Base-by-base conservation (phyloP, 2,329 filamentous ascomycete genomes). In the Plectosphaerella cucumerina region DNA sequence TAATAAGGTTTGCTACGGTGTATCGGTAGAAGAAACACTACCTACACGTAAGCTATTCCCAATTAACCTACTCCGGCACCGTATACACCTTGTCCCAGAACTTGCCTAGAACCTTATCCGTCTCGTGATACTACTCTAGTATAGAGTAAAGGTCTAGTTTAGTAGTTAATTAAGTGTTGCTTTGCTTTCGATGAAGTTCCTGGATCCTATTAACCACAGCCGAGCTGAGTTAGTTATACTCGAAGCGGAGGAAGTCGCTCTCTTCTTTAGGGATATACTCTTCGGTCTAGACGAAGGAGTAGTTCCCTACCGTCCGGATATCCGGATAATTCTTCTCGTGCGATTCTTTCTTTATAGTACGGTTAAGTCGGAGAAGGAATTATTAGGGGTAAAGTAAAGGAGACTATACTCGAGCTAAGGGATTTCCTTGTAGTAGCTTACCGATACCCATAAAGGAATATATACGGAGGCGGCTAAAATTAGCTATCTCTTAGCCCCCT, bases 11-110 rank as follows among this genome's bases (percentile, higher is more conserved):
- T 1, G 83, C 80, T 0, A 77, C 75, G 2, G 81, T 82, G 60
- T 87, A 87, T 6, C 85, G 76, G 60, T 86, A 88, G 80, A 87
- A 68, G 53, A 69, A 64, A 15, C 84, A 77, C 59, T 87, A 85
- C 0, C 84, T 84, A 56, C 85, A 70, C 50, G 74, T 70, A 22
- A 87, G 80, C 59, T 87, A 84, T 1, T 72, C 75, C 85, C 85
- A 88, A 55, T 87, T 78, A 0, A 87, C 84, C 83, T 84, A 87
- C 0, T 75, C 70, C 0, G 85, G 84, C 4, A 86, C 71, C 0
- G 72, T 78, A 47, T 81, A 80, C 23, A 84, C 70, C 55, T 86
- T 70, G 2, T 66, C 63, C 84, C 84, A 87, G 6, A 87, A 66
- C 46, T 73, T 20, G 12, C 33, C 6, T 3, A 61, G 70, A 46